Base-by-base conservation (phyloP, 768 basidiomycete species). In the Leucocoprinus sp. region DNA sequence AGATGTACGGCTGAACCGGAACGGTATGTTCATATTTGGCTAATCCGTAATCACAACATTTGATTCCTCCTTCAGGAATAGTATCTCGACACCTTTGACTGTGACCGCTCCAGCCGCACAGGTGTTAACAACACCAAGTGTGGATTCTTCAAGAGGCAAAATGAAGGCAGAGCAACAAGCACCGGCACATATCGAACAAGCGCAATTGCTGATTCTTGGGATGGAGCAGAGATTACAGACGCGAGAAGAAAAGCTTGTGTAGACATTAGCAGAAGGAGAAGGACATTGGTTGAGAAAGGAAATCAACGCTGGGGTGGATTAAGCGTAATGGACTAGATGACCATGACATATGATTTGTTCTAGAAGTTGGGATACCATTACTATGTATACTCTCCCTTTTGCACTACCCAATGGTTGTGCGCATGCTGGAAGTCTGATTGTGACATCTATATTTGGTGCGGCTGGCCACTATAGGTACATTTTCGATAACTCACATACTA, bases 1-100 rank as follows among this genome's bases (percentile, higher is more conserved):
- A 71, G 82, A 39, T 84, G 81, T 51, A 90, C 91, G 88, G 70
- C 76, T 0, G 85, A 89, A 48, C 67, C 88, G 2, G 87, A 90
- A 45, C 70, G 81, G 84, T 81, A 46, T 40, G 68, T 64, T 15
- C 38, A 11, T 37, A 33, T 11, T 24, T 34, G 31, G 9, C 4
- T 6, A 39, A 12, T 37, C 11, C 42, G 8, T 29, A 23, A 42
- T 24, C 47, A 23, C 19, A 11, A 4, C 24, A 39, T 17, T 31
- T 28, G 27, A 31, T 21, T 26, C 1, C 15, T n/a, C 17, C 23
- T 41, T 28, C 42, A 45, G 5, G 38, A 59, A 61, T 51, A 65
- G 68, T 31, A 55, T 65, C 31, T 57, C 54, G n/a, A 55, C 54
- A 22, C 42, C 37, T 33, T 50, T 22, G 45, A 33, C 38, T 43